These are phyloP conservation scores for Sphaerulina vaccinii DNA, from an alignment of 2,329 filamentous ascomycete species.

Conservation along the genomic window DNA sequence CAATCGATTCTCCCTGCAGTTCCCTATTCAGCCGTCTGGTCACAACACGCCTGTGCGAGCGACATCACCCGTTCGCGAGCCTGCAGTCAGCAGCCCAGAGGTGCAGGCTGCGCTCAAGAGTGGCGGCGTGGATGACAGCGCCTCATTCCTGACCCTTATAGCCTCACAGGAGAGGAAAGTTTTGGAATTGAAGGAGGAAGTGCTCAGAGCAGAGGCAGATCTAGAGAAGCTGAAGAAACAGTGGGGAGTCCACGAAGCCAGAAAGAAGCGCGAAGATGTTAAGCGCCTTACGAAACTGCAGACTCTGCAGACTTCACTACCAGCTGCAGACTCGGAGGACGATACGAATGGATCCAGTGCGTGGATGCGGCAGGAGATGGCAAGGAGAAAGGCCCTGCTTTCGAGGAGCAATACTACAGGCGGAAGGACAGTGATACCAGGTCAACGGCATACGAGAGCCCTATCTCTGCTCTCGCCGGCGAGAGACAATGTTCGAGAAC, in stretches of 20 bases:
- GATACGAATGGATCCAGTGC: slow-evolving; percentile 47
- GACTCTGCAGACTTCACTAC: slow-evolving; percentile 47
- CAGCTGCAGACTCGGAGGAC: slow-evolving; percentile 41
- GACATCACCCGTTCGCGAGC: slow-evolving; percentile 36
- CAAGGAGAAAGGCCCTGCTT: slow-evolving; percentile 69
- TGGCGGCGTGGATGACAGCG: slow-evolving; percentile 10
- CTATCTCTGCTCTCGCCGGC: slow-evolving; percentile 78
- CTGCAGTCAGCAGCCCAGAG: slow-evolving; percentile 19
- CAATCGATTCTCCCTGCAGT: slow-evolving; percentile 52
- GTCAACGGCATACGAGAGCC: slow-evolving; percentile 61
- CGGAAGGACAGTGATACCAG: slow-evolving; percentile 61
- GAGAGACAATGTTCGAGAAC: slow-evolving; percentile 19
- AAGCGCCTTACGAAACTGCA: slow-evolving; percentile 60
- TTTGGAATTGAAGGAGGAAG: slow-evolving; percentile 84
- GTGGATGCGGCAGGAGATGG: slow-evolving; percentile 61
- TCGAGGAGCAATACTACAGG: slow-evolving; percentile 46
- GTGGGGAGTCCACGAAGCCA: slow-evolving; percentile 75
- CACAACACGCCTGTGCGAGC: slow-evolving; percentile 34
- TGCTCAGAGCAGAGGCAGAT: slow-evolving; percentile 77
- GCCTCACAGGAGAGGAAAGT: slow-evolving; percentile 89
- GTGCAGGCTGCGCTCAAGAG: slow-evolving; percentile 11
- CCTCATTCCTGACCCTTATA: slow-evolving; percentile 77
- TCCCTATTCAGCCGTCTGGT: slow-evolving; percentile 46
- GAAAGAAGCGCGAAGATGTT: slow-evolving; percentile 70
- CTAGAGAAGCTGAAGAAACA: slow-evolving; percentile 75